Evolutionary conservation across 2,329 filamentous ascomycete genomes (phyloP), one percentile per base, ranked within the genome.

Genomic region (Lasiodiplodia theobromae): DNA sequence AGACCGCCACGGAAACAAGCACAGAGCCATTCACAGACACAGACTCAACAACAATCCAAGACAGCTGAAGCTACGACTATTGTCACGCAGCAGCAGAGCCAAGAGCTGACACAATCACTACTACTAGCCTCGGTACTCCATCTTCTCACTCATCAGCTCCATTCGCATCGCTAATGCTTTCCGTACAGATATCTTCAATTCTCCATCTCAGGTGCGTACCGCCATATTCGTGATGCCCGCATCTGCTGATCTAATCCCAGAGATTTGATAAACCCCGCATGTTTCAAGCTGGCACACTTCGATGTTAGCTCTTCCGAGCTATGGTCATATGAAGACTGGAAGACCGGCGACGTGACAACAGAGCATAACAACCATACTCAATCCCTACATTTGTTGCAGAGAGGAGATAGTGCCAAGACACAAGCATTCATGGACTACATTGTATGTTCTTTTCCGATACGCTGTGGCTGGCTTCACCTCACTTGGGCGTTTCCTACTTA

Each of bases 341-440:
- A 66, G 63, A 18, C 23, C 25, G 49, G 51, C n/a, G 12, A 12
- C 11, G 12, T 73, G 18, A 75, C 73, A 57, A 70, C 74, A 66
- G 71, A 74, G 31, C 75, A 79, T 77, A 11, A 74, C 84, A 67
- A 79, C 79, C 63, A 74, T 83, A 25, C 75, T 85, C 3, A 72
- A 78, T 53, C 78, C 79, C 73, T 85, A 69, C 78, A 79, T 62
- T 73, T 84, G n/a, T 75, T 86, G 3, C 72, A 79, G 52, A 78
- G 80, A 31, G 78, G 79, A 11, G 75, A 77, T 11, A 79, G 83
- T 72, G 72, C 74, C 62, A 77, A 79, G 49, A 81, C 79, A 1
- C 81, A 86, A 71, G 73, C 71, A 66, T 77, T 86, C 25, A 76
- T 86, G 4, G 78, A 84, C 70, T 80, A 83, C 73, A 77, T 86